A percentile compares a stretch with the other conserved stretches of the same genome.
Conservation (phyloP, 2,329 filamentous ascomycete species). For the Claviceps sp. region DNA sequence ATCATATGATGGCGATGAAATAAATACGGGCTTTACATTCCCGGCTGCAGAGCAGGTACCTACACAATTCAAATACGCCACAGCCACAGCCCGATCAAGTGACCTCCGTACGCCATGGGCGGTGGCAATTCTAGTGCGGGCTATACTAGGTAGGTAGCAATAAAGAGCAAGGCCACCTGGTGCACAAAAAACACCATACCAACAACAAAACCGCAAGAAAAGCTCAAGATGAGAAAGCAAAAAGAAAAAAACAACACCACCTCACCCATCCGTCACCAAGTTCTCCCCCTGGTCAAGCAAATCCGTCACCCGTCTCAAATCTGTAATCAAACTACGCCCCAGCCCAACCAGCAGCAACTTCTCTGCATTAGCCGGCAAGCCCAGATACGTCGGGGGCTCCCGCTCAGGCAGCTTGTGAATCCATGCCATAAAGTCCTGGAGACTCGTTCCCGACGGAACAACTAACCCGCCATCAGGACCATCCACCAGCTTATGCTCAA, state of each 20-base stretch:
- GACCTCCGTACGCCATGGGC: too few species aligned
- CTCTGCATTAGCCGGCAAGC: slow-evolving; percentile 89
- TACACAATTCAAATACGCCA: too few species aligned
- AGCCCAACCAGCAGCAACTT: slow-evolving; percentile 84
- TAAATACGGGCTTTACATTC: too few species aligned
- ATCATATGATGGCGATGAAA: too few species aligned
- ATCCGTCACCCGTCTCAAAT: slow-evolving; percentile 72
- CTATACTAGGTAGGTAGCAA: too few species aligned
- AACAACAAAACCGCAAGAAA: neutral
- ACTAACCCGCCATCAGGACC: slow-evolving; percentile 49
- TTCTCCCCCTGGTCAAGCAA: slow-evolving; percentile 91
- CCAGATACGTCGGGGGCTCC: slow-evolving; percentile 90
- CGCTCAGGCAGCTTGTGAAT: slow-evolving; percentile 84
- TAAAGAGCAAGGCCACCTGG: too few species aligned
- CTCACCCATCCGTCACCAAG: slow-evolving; percentile 52
- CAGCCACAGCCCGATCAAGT: too few species aligned
- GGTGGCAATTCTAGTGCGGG: too few species aligned
- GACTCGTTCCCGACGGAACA: slow-evolving; percentile 66
- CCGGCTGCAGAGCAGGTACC: too few species aligned
- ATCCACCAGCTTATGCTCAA: slow-evolving; percentile 78
- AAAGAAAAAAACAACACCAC: too few species aligned
- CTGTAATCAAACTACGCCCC: slow-evolving; percentile 70
- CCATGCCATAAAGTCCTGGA: slow-evolving; percentile 83
- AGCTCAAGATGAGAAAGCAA: too few species aligned
- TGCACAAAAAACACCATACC: too few species aligned